Evolutionary conservation across 2,329 filamentous ascomycete species (phyloP), one percentile per base, ranked within the genome.

Genomic region (Pseudopithomyces maydicus): DNA sequence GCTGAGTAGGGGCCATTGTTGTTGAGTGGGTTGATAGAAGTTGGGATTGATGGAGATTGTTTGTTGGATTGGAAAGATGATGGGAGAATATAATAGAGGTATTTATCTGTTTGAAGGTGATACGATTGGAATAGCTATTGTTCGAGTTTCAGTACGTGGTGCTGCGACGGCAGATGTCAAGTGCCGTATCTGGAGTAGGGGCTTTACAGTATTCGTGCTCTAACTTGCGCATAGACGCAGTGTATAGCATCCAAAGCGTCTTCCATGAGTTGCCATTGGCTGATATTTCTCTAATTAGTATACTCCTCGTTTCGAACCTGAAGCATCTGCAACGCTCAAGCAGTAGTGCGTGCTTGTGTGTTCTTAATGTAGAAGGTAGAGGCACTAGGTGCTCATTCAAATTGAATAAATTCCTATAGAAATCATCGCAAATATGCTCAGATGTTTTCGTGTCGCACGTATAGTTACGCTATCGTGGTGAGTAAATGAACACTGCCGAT

Each of bases 1-100:
- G 77, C 91, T 19, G 82, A 87, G 69, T 89, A 22, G 23, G 59
- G 74, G 6, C 76, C 48, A 51, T 51, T 43, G n/a, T 51, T 14
- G 11, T 15, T 2, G 42, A 20, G n/a, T 23, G 44, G 6, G 44
- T 45, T 35, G 5, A 36, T 15, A 33, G 35, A 12, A n/a, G 12
- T 42, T 32, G n/a, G 17, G 15, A 10, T 41, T 41, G 15, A n/a
- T 19, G 4, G 22, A 19, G n/a, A 6, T 41, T 20, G 70, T 14
- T 26, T 22, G 12, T 32, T 26, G 19, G 15, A 20, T 10, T 26
- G 1, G 22, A 15, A 8, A 8, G 22, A 43, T 23, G 41, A 6
- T 23, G 5, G 10, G 11, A 14, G 41, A 5, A 19, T 8, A 19
- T 41, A 5, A 17, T 41, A 3, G n/a, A n/a, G 17, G 2, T 47